Base-by-base conservation (phyloP, 2,329 filamentous ascomycete species). In the Pseudocercospora vitis region DNA sequence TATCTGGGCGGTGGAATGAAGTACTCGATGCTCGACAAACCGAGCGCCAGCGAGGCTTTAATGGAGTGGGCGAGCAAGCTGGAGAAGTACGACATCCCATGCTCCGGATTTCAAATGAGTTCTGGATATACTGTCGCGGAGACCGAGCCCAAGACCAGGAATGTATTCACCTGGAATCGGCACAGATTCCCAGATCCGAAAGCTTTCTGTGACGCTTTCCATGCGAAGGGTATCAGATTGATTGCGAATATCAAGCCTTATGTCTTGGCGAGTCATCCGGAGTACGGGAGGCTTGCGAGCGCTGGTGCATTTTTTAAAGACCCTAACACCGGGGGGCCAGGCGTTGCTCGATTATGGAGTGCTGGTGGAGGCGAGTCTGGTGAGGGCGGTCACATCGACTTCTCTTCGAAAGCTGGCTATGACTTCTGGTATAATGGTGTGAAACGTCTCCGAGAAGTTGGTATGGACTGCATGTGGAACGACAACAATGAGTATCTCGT, bases 401-500 rank as follows among this genome's bases (percentile, higher is more conserved):
- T 89, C 61, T 87, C 86, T 0, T 87, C 84, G 0, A 74, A 80
- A 18, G 78, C 78, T 0, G 86, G 83, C 0, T 89, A 82, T 63
- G 73, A 83, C 12, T 89, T 85, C 83, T 89, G 87, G 87, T 86
- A 82, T 56, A 74, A 87, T 0, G 86, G 86, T 1, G 81, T 87
- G 7, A 78, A 80, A 54, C 78, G 77, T 46, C 74, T 89, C 1
- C 82, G 82, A 50, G 72, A 80, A 21, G 71, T 81, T 7, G 86
- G 86, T 1, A 85, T 89, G 52, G 85, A 88, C 60, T 85, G 79
- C 44, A 88, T 89, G 72, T 89, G 87, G 86, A 89, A 89, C 60
- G 86, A 89, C 66, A 89, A 89, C 70, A 89, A 89, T 60, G 86
- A 89, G 68, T 89, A 88, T 67, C 84, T 82, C 0, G 76, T 87